phyloP scores from a whole-genome alignment of 1,284 basidiomycete genomes.

The Chalciporus sp. region DNA sequence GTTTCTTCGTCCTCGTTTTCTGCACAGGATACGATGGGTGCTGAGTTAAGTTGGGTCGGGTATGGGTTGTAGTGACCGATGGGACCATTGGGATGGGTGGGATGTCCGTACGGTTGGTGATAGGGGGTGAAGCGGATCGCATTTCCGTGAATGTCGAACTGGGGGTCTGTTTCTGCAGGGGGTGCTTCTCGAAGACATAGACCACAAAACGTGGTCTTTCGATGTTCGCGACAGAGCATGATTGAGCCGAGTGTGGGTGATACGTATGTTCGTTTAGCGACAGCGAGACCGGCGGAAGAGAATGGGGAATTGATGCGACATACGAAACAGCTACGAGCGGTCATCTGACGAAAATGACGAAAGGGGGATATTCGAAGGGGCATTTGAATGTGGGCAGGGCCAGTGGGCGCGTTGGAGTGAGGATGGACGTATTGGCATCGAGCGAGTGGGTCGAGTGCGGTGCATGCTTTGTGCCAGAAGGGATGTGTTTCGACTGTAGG shows the following conservation, averaged over 20 bases:
- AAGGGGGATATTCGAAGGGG: constrained; percentile 40
- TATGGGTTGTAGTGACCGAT: constrained; percentile 34
- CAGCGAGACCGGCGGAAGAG: constrained; percentile 48
- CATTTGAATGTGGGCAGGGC: constrained; percentile 21
- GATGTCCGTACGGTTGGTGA: constrained; percentile 33
- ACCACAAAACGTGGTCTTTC: constrained; percentile 61
- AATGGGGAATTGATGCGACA: constrained; percentile 68
- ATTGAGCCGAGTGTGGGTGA: constrained; percentile 49
- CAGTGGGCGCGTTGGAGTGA: constrained; percentile 25
- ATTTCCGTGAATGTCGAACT: constrained; percentile 37
- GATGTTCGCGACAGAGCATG: constrained; percentile 65
- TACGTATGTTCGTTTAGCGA: constrained; percentile 46
- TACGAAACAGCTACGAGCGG: constrained; percentile 54
- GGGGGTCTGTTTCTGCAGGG: constrained; percentile 43
- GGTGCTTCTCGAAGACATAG: constrained; percentile 67
- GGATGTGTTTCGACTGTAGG: constrained; percentile 45
- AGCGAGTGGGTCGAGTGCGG: constrained; percentile 47
- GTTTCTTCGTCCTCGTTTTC: constrained; percentile 73
- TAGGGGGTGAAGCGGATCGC: constrained; percentile 36
- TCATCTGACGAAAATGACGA: constrained; percentile 47
- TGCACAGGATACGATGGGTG: constrained; percentile 47
- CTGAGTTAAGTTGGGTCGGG: constrained; percentile 27
- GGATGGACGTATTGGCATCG: constrained; percentile 36
- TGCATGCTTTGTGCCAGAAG: constrained; percentile 52
- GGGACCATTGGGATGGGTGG: constrained; percentile 14